Base-by-base conservation (phyloP, 495 filamentous ascomycete genomes). In the Aspergillus avenaceus region DNA sequence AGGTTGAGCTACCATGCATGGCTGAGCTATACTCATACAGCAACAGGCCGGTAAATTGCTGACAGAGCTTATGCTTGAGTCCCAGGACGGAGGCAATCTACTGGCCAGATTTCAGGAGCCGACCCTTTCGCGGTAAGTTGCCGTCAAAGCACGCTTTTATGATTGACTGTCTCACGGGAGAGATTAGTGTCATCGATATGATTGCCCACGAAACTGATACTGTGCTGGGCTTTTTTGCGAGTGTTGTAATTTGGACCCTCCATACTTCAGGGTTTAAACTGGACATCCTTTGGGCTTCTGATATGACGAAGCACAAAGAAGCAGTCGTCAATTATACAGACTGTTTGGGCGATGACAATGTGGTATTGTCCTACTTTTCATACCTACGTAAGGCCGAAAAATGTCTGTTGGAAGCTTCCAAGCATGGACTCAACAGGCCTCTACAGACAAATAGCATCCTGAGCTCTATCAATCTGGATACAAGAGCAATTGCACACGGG, bases 1-100 rank as follows among this genome's bases (percentile, higher is more conserved):
- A 52, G 38, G 18, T 18, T 18, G 24, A 28, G 6, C 21, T 16
- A 3, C 0, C 9, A 12, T 23, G 8, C 1, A 27, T 27, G 22
- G 9, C 8, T 4, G 18, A 14, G 16, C 21, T 19, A 37, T 7
- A 25, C 51, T 61, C 11, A 55, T 26, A 31, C 6, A 5, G 13
- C 25, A 41, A 6, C 23, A 62, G 59, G 47, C 50, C 19, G 59
- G 59, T 1, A 62, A 58, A 32, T 21, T 52, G 23, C 34, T 62
- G 3, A n/a, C 47, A 19, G 55, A 58, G 13, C 26, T 49, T 8
- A 11, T 58, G 11, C 19, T 27, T 8, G 53, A 49, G 16, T 44
- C 46, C 19, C 24, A 48, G 5, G 2, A 41, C 1, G 9, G 41
- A 32, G 32, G 50, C 25, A 32, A 21, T 11, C 13, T 48, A 24